phyloP scores from a whole-genome alignment of 2,329 filamentous ascomycete species.

The Zymoseptoria crescenta region DNA sequence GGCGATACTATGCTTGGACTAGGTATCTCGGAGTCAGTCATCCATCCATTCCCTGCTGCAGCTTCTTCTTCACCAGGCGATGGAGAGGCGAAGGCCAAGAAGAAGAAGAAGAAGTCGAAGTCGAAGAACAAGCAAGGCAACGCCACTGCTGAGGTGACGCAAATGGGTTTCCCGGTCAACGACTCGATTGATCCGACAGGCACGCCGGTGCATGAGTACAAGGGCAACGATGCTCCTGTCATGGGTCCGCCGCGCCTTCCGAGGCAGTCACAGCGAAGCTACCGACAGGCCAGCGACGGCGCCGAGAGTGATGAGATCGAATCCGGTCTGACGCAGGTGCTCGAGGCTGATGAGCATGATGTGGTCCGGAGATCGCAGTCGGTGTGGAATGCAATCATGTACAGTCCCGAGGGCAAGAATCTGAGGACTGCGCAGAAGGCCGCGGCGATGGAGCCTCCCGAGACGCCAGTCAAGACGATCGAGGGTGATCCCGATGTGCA shows the following conservation, averaged over 20 bases:
- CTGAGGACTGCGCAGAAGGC: conserved; percentile 10
- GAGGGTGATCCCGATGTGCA: background rate
- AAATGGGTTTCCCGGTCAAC: background rate
- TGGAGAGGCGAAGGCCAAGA: conserved; percentile 8
- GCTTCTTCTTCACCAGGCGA: background rate
- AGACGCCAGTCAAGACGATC: background rate
- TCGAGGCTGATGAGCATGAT: background rate
- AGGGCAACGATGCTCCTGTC: conserved; percentile 1
- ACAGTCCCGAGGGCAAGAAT: too few species aligned
- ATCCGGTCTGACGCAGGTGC: background rate
- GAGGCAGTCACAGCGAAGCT: background rate
- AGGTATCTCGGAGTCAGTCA: conserved; percentile 5
- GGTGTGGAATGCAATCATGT: background rate
- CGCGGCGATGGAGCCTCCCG: conserved; percentile 23
- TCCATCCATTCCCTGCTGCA: background rate
- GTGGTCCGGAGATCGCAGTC: background rate
- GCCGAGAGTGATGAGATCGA: background rate
- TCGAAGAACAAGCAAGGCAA: conserved; percentile 13
- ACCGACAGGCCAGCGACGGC: background rate
- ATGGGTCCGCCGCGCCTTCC: background rate
- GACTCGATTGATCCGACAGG: background rate
- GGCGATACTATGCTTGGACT: conserved; percentile 5
- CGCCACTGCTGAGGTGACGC: conserved; percentile 1
- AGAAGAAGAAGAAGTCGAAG: conserved; percentile 17
- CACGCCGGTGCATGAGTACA: conserved; percentile 1